Percentiles rank a stretch among this genome's conserved stretches.
Evolutionary conservation across 257 asterid genomes (phyloP).

Genomic region (Jaltomata sinuosa): DNA sequence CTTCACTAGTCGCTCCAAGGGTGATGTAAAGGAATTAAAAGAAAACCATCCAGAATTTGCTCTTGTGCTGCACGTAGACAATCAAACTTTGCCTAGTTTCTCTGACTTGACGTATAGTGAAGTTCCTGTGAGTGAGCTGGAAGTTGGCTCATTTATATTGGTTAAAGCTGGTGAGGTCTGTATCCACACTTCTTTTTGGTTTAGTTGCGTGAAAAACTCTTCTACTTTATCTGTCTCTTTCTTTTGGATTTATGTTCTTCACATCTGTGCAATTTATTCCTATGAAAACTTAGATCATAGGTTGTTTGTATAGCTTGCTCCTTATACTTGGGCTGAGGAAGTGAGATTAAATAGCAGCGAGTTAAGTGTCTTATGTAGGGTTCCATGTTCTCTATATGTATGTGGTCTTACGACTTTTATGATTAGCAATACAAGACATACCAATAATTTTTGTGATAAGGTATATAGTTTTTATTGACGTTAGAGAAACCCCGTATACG

Average conservation of each 20-base stretch:
- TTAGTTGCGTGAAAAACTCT: neutral
- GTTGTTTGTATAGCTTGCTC: neutral
- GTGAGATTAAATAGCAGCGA: neutral
- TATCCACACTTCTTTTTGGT: conserved; percentile 18
- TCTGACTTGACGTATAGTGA: conserved; percentile 57
- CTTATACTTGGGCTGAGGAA: neutral
- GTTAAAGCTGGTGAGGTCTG: conserved; percentile 99
- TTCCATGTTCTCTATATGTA: neutral
- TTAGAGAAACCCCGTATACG: neutral
- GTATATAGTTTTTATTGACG: neutral
- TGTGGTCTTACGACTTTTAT: neutral
- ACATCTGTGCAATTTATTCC: neutral
- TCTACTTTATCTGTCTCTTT: neutral
- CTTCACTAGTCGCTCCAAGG: conserved; percentile 73
- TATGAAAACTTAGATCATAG: neutral
- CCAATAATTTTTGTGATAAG: neutral
- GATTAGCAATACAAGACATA: neutral
- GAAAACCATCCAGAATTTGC: conserved; percentile 92
- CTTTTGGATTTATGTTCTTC: neutral
- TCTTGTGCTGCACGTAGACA: conserved; percentile 10
- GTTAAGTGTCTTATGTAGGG: neutral
- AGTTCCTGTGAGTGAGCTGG: conserved; percentile 73
- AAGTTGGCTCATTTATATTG: conserved; percentile 73
- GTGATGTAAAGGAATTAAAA: conserved; percentile 85
- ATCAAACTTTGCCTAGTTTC: conserved; percentile 45